Evolutionary conservation across 352 stramenopile species (phyloP).

Genomic region (Phytophthora aleatoria): DNA sequence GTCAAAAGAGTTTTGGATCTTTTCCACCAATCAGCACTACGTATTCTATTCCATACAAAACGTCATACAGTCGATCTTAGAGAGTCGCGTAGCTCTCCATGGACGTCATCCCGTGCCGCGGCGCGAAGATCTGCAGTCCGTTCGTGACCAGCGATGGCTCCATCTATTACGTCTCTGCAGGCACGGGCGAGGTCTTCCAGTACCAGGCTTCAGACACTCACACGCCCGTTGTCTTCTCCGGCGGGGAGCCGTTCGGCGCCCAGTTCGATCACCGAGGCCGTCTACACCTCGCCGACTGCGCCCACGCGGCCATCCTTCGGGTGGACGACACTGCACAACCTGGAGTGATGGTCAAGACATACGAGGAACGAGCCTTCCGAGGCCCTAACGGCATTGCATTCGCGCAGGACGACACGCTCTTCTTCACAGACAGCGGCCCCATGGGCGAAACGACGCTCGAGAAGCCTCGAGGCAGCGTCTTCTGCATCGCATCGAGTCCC

Average conservation of each 20-base stretch:
- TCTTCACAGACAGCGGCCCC: conserved; percentile 87
- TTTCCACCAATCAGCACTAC: conserved; percentile 6
- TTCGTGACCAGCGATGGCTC: conserved; percentile 44
- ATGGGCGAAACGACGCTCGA: conserved; percentile 88
- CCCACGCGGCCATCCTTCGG: conserved; percentile 71
- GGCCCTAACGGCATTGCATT: conserved; percentile 77
- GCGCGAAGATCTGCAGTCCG: conserved; percentile 77
- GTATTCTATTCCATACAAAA: conserved; percentile 6
- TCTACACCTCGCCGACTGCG: conserved; percentile 76
- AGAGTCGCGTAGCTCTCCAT: conserved; percentile 22
- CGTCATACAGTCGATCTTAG: conserved; percentile 18
- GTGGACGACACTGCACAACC: conserved; percentile 65
- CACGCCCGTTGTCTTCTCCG: conserved; percentile 59
- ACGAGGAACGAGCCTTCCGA: conserved; percentile 80
- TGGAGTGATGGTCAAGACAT: conserved; percentile 79
- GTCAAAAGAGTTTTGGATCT: neutral
- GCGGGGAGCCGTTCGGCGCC: conserved; percentile 69
- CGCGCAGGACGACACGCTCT: conserved; percentile 59
- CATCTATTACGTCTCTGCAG: conserved; percentile 78
- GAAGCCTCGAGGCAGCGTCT: conserved; percentile 76
- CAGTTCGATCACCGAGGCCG: conserved; percentile 64
- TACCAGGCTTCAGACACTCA: conserved; percentile 52
- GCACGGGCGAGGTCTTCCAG: conserved; percentile 71
- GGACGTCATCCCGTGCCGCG: conserved; percentile 60
- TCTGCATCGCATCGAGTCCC: conserved; percentile 64